A percentile compares a stretch with the other conserved stretches of the same genome.
Conservation (phyloP, 192 early-diverging fungal species). For the Rhizophlyctis rosea region DNA sequence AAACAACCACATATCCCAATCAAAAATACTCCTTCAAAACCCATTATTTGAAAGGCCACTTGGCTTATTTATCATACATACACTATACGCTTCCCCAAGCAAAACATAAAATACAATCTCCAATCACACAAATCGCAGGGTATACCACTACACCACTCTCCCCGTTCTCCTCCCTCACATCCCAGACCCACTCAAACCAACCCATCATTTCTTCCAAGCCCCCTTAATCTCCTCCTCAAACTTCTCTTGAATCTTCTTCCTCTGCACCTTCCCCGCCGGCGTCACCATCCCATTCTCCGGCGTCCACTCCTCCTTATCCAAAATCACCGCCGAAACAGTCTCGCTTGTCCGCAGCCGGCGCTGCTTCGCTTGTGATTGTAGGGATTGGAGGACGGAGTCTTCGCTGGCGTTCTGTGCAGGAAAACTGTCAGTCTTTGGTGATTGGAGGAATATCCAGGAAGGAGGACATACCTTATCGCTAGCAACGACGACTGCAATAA, state of each 20-base stretch:
- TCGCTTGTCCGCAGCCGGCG: conserved; percentile 72
- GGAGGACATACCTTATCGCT: conserved; percentile 44
- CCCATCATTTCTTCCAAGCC: not conserved
- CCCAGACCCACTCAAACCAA: too few species aligned
- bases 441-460: conserved; percentile 10
- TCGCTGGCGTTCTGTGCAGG: conserved; percentile 16
- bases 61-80: too few species aligned
- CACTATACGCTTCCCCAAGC: too few species aligned
- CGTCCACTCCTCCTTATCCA: conserved; percentile 85
- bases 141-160: too few species aligned
- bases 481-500: conserved; percentile 76
- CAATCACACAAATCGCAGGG: too few species aligned
- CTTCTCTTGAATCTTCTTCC: not conserved
- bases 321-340: conserved; percentile 59
- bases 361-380: conserved; percentile 61
- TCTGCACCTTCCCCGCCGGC: not conserved
- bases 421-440: conserved; percentile 11
- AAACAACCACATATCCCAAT: too few species aligned
- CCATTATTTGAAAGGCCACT: too few species aligned
- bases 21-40: too few species aligned
- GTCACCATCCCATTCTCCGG: conserved; percentile 63
- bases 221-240: not conserved
- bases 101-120: too few species aligned
- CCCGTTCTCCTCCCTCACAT: too few species aligned
- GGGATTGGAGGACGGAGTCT: conserved; percentile 48